Evolutionary conservation across 2,329 filamentous ascomycete species (phyloP).

Genomic region (Penicillium sp.): DNA sequence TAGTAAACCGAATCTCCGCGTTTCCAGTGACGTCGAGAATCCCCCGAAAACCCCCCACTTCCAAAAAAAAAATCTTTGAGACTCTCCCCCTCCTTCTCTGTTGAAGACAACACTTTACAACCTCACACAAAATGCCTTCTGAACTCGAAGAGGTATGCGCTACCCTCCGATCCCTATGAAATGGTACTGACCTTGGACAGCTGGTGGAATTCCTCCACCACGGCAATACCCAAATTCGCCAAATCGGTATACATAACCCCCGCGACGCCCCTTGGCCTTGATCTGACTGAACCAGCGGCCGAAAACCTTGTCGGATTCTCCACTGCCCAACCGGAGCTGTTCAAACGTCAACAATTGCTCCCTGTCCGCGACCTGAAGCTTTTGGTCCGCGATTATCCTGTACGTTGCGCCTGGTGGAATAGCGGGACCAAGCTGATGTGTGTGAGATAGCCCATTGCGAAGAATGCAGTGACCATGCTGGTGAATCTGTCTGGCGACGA

Average conservation of each 20-base stretch:
- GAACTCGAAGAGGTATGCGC: slow-evolving; percentile 72
- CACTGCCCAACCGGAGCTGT: slow-evolving; percentile 73
- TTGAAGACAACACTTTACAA: background rate
- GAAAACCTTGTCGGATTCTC: slow-evolving; percentile 86
- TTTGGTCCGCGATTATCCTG: slow-evolving; percentile 77
- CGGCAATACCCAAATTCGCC: slow-evolving; percentile 86
- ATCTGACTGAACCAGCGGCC: slow-evolving; percentile 57
- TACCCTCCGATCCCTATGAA: background rate
- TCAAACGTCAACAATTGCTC: slow-evolving; percentile 76
- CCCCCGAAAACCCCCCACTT: slow-evolving; percentile 12
- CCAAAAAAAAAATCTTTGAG: slow-evolving; percentile 17
- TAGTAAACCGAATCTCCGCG: background rate
- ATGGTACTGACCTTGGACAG: slow-evolving; percentile 6
- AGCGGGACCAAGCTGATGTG: slow-evolving; percentile 8
- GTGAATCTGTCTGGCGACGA: slow-evolving; percentile 86
- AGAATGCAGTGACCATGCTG: slow-evolving; percentile 74
- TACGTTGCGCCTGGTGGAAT: slow-evolving; percentile 46
- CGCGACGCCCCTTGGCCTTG: slow-evolving; percentile 4
- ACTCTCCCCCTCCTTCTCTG: background rate
- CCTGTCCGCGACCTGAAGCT: slow-evolving; percentile 88
- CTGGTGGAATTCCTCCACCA: slow-evolving; percentile 85
- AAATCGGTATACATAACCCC: slow-evolving; percentile 60
- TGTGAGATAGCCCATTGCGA: slow-evolving; percentile 72
- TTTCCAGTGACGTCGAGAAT: slow-evolving; percentile 16
- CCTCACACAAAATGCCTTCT: slow-evolving; percentile 61